Percentiles rank a stretch among this genome's conserved stretches.
Evolutionary conservation across 2,329 filamentous ascomycete species (phyloP).

Genomic region (Domatiomyces catenatus): DNA sequence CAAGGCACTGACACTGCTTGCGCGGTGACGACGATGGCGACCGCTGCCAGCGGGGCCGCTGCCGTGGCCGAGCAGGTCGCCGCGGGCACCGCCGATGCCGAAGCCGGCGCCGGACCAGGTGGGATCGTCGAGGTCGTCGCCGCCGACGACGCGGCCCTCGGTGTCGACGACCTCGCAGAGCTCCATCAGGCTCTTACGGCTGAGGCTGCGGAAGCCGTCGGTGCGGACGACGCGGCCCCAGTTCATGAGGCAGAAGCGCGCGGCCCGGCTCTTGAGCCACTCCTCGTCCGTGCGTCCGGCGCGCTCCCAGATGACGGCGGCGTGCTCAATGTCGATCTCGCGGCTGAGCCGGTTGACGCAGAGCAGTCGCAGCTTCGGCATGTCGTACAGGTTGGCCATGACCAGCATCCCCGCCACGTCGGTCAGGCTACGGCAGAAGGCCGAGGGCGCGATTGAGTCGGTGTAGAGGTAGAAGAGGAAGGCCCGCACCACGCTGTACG

Average conservation of each 20-base stretch:
- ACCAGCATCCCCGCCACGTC: constrained; percentile 90
- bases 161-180: constrained; percentile 85
- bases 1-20: constrained; percentile 11
- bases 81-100: constrained; percentile 21
- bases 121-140: constrained; percentile 57
- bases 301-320: constrained; percentile 91
- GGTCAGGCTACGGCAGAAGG: constrained; percentile 48
- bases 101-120: constrained; percentile 29
- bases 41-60: constrained; percentile 18
- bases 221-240: constrained; percentile 92
- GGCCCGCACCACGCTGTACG: constrained; percentile 81
- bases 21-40: constrained; percentile 9
- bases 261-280: constrained; percentile 80
- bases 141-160: constrained; percentile 79
- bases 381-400: constrained; percentile 96
- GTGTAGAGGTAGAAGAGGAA: constrained; percentile 97
- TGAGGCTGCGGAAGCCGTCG: constrained; percentile 67
- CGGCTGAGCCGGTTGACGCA: constrained; percentile 81
- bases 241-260: constrained; percentile 75
- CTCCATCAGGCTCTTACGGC: constrained; percentile 66
- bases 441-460: constrained; percentile 60
- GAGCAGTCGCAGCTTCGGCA: constrained; percentile 76
- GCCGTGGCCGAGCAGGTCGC: constrained; percentile 8
- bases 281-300: constrained; percentile 81
- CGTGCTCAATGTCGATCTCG: constrained; percentile 86